Percentiles rank a stretch among this genome's conserved stretches.
phyloP scores from a whole-genome alignment of 2,329 filamentous ascomycete genomes.

The Escovopsis sp. region DNA sequence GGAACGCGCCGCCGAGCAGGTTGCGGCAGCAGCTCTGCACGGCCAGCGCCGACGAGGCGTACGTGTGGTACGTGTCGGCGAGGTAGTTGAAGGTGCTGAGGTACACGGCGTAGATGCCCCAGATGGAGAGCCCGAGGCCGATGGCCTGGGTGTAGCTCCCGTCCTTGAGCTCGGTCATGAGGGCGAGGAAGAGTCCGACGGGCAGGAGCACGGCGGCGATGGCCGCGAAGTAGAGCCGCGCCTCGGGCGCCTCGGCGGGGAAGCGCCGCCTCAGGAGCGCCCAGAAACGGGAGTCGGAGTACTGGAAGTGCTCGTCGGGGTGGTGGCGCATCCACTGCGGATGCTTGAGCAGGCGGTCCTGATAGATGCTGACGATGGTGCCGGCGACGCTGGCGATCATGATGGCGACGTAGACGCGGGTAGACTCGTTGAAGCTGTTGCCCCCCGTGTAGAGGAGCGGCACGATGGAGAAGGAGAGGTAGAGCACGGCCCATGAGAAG shows the following conservation, averaged over 20 bases:
- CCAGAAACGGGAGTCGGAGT: conserved; percentile 25
- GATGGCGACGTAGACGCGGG: conserved; percentile 61
- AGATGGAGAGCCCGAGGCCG: conserved; percentile 58
- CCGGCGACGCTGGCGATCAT: conserved; percentile 51
- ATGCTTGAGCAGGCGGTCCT: conserved; percentile 49
- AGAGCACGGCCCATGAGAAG: conserved; percentile 81
- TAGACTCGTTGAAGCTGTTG: conserved; percentile 48
- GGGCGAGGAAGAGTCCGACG: conserved; percentile 50
- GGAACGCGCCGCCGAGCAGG: conserved; percentile 66
- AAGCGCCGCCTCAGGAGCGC: conserved; percentile 29
- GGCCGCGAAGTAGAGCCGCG: conserved; percentile 71
- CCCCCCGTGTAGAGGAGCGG: conserved; percentile 53
- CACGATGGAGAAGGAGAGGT: conserved; percentile 68
- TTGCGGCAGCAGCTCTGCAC: conserved; percentile 81
- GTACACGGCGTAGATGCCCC: conserved; percentile 78
- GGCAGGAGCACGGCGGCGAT: conserved; percentile 62
- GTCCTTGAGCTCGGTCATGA: conserved; percentile 13
- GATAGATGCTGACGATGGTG: conserved; percentile 54
- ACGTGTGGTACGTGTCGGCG: conserved; percentile 73
- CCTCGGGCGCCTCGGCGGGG: conserved; percentile 50
- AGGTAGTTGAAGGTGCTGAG: conserved; percentile 87
- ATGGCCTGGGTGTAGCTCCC: conserved; percentile 25
- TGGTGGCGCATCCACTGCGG: conserved; percentile 17
- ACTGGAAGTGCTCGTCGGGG: conserved; percentile 8
- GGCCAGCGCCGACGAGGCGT: conserved; percentile 72